Evolutionary conservation across 495 filamentous ascomycete genomes (phyloP).

Genomic region (Podospora appendiculata): DNA sequence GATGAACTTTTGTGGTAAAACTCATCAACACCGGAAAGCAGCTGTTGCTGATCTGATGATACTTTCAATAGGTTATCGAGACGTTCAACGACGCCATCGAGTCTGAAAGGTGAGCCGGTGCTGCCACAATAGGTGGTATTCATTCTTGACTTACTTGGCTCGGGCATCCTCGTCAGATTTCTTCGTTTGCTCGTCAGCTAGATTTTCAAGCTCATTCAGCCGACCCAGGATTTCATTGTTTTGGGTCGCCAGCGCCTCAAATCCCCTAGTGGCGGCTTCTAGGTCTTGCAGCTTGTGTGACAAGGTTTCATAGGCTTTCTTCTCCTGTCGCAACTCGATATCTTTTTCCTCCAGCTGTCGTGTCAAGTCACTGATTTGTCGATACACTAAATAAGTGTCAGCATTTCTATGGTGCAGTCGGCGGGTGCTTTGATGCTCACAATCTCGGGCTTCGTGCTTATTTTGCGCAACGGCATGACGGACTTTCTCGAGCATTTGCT

Average conservation of each 20-base stretch:
- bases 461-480: constrained; percentile 16
- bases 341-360: constrained; percentile 20
- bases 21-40: constrained; percentile 1
- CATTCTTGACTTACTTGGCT: constrained; percentile 4
- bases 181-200: constrained; percentile 6
- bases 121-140: neutral
- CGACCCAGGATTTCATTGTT: constrained; percentile 24
- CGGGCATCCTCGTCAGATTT: neutral
- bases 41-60: constrained; percentile 3
- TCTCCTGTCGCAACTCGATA: constrained; percentile 20
- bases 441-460: constrained; percentile 14
- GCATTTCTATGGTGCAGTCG: neutral
- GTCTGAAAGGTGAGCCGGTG: neutral
- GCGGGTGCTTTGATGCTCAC: constrained; percentile 16
- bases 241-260: constrained; percentile 19
- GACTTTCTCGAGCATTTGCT: constrained; percentile 25
- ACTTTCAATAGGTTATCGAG: constrained; percentile 5
- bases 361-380: constrained; percentile 15
- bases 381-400: constrained; percentile 19
- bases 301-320: constrained; percentile 13
- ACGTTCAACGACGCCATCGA: constrained; percentile 6
- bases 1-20: neutral
- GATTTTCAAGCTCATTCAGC: constrained; percentile 12
- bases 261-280: constrained; percentile 15
- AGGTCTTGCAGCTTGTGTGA: constrained; percentile 19